A percentile compares a stretch with the other conserved stretches of the same genome.
Conservation (phyloP, 2,329 filamentous ascomycete genomes). For the Aspergillus novofumigatus region DNA sequence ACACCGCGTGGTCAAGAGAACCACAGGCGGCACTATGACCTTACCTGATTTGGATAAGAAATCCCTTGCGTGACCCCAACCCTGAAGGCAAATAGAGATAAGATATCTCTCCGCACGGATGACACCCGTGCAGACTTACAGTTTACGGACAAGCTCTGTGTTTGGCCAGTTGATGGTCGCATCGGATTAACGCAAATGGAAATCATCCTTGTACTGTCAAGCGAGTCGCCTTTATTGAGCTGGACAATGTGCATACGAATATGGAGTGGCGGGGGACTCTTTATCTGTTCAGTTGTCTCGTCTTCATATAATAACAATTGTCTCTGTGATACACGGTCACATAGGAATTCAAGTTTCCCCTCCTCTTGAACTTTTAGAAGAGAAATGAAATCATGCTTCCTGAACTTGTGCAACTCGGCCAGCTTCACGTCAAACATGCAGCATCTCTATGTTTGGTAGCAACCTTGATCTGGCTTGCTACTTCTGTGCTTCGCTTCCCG, state of each 20-base stretch:
- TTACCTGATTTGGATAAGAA: slow-evolving; percentile 36
- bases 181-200: slow-evolving; percentile 27
- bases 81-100: not conserved
- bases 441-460: slow-evolving; percentile 30
- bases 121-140: not conserved
- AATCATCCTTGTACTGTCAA: slow-evolving; percentile 4
- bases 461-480: slow-evolving; percentile 27
- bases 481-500: slow-evolving; percentile 25
- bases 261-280: not conserved
- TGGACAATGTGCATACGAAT: not conserved
- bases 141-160: not conserved
- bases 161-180: slow-evolving; percentile 12
- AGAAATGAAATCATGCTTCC: not conserved
- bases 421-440: slow-evolving; percentile 18
- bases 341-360: not conserved
- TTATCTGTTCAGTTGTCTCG: not conserved
- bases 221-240: not conserved
- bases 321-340: not conserved
- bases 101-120: slow-evolving; percentile 3
- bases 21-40: slow-evolving; percentile 9
- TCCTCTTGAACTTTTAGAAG: not conserved
- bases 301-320: not conserved
- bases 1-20: not conserved
- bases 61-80: slow-evolving; percentile 20
- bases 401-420: not conserved